phyloP scores from a whole-genome alignment of 495 filamentous ascomycete genomes.

The Penicillium odoratum region DNA sequence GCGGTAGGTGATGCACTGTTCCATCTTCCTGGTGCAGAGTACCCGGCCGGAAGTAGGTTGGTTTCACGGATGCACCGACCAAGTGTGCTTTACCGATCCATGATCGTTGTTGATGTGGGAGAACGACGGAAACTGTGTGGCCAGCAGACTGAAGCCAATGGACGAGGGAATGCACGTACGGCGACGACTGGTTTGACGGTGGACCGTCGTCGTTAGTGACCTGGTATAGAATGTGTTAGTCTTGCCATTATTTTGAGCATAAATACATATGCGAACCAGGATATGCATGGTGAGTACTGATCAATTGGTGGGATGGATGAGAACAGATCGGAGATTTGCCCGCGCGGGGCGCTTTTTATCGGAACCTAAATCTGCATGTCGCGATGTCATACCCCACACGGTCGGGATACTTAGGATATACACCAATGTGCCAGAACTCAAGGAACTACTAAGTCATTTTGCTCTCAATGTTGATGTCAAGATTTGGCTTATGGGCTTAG shows the following conservation, averaged over 20 bases:
- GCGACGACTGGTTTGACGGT: constrained; percentile 84
- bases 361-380: constrained; percentile 1
- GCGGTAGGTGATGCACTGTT: constrained; percentile 57
- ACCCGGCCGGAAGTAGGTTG: constrained; percentile 80
- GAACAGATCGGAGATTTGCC: constrained; percentile 21
- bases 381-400: not conserved
- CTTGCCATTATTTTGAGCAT: not conserved
- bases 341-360: constrained; percentile 15
- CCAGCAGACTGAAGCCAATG: constrained; percentile 72
- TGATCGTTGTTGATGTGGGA: constrained; percentile 88
- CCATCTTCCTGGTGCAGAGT: constrained; percentile 66
- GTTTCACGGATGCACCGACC: constrained; percentile 78
- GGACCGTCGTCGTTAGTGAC: constrained; percentile 95
- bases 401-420: too few relatives aligned
- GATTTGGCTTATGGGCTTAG: not conserved
- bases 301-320: constrained; percentile 20
- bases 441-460: too few relatives aligned
- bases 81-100: constrained; percentile 99
- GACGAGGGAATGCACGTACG: constrained; percentile 88
- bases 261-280: constrained; percentile 31
- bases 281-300: constrained; percentile 42
- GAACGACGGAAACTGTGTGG: constrained; percentile 82
- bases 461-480: too few relatives aligned
- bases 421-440: too few relatives aligned
- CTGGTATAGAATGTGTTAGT: constrained; percentile 38